A percentile compares a stretch with the other conserved stretches of the same genome.
These are phyloP conservation scores for Sporothrix sp. DNA, from an alignment of 2,329 filamentous ascomycete species.

Conservation along the genomic window DNA sequence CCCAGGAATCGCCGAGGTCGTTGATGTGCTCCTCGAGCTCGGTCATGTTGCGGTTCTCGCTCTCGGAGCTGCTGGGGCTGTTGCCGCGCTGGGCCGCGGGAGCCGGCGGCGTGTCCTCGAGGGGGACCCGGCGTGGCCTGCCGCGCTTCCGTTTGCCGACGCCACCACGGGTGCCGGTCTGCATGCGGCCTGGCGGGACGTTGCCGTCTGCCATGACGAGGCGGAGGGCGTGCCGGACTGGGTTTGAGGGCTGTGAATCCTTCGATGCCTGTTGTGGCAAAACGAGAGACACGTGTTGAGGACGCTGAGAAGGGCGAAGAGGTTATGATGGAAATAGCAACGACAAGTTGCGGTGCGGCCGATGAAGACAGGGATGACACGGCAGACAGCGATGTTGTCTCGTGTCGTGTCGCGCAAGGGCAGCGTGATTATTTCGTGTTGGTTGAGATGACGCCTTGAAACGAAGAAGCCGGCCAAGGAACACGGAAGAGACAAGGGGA, in stretches of 20 bases:
- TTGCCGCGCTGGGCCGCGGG: neutral
- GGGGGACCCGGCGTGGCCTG: conserved; percentile 8
- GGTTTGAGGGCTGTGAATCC: too few relatives aligned
- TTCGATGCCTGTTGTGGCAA: too few relatives aligned
- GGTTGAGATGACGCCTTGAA: conserved; percentile 7
- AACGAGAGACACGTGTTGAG: too few relatives aligned
- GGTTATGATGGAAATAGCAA: neutral
- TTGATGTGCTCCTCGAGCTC: conserved; percentile 44
- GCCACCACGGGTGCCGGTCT: neutral
- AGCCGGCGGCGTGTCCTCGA: neutral
- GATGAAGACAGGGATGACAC: neutral
- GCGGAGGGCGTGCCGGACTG: too few relatives aligned
- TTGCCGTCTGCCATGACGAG: conserved; percentile 2
- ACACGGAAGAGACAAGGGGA: neutral
- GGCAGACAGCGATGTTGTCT: neutral
- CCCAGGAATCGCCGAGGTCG: conserved; percentile 48
- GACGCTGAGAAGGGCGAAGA: neutral
- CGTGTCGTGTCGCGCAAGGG: conserved; percentile 10
- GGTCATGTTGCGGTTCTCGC: conserved; percentile 17
- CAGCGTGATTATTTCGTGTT: conserved; percentile 6
- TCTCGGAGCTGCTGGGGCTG: neutral
- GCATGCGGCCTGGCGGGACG: neutral
- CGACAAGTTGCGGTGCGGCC: neutral
- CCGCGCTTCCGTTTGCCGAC: conserved; percentile 12
- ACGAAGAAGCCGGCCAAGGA: neutral